Conservation (phyloP, 176 grass and related monocot species). For the barley (Hordeum vulgare) region DNA sequence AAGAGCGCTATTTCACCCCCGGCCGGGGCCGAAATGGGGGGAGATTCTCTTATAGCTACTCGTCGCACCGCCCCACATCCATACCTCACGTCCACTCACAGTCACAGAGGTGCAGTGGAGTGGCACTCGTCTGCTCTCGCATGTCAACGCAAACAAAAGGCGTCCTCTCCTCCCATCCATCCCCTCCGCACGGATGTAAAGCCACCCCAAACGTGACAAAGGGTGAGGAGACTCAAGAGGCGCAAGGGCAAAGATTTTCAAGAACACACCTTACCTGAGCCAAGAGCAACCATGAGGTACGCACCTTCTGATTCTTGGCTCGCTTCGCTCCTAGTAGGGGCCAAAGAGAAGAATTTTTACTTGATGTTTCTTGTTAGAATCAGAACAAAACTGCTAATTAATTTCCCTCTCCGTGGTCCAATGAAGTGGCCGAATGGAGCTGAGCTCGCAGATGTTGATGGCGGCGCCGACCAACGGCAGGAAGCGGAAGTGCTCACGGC, state of each 20-base stretch:
- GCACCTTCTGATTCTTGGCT: not conserved
- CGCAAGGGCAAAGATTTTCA: not conserved
- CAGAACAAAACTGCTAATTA: not conserved
- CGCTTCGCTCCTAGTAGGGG: not conserved
- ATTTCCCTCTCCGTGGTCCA: not conserved
- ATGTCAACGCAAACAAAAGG: slow-evolving; percentile 10
- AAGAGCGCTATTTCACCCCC: too few relatives aligned
- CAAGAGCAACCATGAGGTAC: not conserved
- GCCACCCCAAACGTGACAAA: not conserved
- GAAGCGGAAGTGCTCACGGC: slow-evolving; percentile 39
- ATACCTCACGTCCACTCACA: not conserved
- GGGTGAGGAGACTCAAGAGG: not conserved
- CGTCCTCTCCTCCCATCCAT: not conserved
- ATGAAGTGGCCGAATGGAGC: slow-evolving; percentile 12
- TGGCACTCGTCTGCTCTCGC: not conserved
- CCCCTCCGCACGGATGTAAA: slow-evolving; percentile 1
- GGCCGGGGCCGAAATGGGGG: too few relatives aligned
- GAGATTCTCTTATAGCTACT: too few relatives aligned
- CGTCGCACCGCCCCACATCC: not conserved
- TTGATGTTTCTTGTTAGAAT: not conserved
- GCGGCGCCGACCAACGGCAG: not conserved
- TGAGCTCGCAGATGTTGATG: not conserved
- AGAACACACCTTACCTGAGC: not conserved
- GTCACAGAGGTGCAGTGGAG: not conserved
- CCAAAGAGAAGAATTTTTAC: not conserved